phyloP scores from a whole-genome alignment of 2,329 filamentous ascomycete species.

The Xylaria sp. region DNA sequence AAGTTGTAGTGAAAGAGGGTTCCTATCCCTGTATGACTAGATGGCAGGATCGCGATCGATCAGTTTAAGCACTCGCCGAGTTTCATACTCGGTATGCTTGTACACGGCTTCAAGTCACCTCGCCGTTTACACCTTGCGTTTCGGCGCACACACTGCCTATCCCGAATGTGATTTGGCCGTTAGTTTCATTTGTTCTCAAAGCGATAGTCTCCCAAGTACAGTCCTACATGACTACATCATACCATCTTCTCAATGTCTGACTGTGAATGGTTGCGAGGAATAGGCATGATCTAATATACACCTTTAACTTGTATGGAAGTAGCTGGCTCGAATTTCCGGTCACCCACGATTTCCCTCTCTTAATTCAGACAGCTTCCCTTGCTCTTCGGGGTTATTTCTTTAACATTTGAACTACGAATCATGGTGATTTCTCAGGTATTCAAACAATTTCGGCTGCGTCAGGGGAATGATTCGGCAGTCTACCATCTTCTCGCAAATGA shows the following conservation, averaged over 20 bases:
- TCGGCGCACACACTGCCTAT: background rate
- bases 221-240: background rate
- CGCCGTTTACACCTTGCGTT: background rate
- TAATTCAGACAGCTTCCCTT: background rate
- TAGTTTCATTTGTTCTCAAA: background rate
- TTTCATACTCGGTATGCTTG: background rate
- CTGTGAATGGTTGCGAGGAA: background rate
- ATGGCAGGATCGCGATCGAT: too few species aligned
- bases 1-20: background rate
- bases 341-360: background rate
- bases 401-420: background rate
- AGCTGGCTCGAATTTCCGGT: background rate
- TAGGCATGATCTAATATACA: background rate
- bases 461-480: background rate
- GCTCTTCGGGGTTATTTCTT: too few species aligned
- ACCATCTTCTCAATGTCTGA: background rate
- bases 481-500: slow-evolving; percentile 33
- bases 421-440: slow-evolving; percentile 18
- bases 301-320: background rate
- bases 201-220: background rate
- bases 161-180: background rate
- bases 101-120: background rate
- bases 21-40: background rate
- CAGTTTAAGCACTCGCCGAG: too few species aligned
- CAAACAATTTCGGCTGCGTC: slow-evolving; percentile 5